Percentiles rank a stretch among this genome's conserved stretches.
phyloP scores from a whole-genome alignment of 768 basidiomycete species.

The Xerocomus potaroensis region DNA sequence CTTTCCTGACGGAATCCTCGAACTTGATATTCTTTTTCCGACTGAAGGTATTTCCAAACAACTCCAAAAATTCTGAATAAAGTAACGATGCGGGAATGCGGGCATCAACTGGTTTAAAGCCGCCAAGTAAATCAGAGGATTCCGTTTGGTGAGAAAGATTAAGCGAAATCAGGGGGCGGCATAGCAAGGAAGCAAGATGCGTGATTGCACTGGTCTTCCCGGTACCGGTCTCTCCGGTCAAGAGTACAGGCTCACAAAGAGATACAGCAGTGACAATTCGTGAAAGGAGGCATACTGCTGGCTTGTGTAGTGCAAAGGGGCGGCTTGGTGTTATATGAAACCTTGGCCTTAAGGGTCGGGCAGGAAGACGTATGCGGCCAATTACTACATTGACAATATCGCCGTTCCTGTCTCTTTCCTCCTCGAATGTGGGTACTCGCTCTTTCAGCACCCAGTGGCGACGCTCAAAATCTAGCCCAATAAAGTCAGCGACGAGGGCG shows the following conservation, averaged over 20 bases:
- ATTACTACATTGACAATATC: constrained; percentile 51
- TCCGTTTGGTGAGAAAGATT: constrained; percentile 97
- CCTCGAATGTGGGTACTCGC: constrained; percentile 61
- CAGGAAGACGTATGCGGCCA: constrained; percentile 58
- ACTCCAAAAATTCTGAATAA: constrained; percentile 67
- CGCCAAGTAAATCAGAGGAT: constrained; percentile 88
- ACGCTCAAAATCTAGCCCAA: constrained; percentile 68
- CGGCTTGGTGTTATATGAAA: constrained; percentile 35
- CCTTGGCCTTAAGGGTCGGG: constrained; percentile 36
- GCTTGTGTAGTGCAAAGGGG: constrained; percentile 87
- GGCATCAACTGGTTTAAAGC: constrained; percentile 93
- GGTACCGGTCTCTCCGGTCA: constrained; percentile 98
- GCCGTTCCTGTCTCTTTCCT: constrained; percentile 67
- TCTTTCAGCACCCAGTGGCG: constrained; percentile 64
- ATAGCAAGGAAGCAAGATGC: constrained; percentile 76
- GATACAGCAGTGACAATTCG: constrained; percentile 73
- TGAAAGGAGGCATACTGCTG: constrained; percentile 74
- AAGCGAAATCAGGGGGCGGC: constrained; percentile 74
- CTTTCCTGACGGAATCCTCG: constrained; percentile 75
- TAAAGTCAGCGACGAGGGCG: constrained; percentile 49
- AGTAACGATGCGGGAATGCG: constrained; percentile 68
- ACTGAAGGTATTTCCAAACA: constrained; percentile 88
- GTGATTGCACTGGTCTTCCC: constrained; percentile 95
- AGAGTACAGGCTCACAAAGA: constrained; percentile 75
- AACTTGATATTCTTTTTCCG: constrained; percentile 85